Base-by-base conservation (phyloP, 192 early-diverging fungal genomes). In the Lobosporangium transversale region DNA sequence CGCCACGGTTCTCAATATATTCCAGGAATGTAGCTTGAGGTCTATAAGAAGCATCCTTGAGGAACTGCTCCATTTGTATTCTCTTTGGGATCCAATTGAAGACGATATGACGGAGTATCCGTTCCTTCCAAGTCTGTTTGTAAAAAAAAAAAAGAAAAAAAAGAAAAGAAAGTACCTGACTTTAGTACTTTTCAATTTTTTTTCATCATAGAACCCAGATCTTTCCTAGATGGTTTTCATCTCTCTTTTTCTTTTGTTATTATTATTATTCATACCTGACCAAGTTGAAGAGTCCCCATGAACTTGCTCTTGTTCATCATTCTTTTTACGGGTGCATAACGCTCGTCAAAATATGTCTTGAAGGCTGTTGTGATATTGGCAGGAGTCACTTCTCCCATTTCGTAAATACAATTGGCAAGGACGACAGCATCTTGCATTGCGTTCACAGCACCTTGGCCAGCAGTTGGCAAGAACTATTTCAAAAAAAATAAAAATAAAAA, bases 331-430 rank as follows among this genome's bases (percentile, higher is more conserved):
- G 8, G 40, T 10, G 40, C 14, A 18, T 62, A 62, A 21, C 59
- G 45, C 33, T 62, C 40, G 14, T 62, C 32, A 10, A 36, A 27
- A 27, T 50, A 62, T 15, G 32, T 48, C 40, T 49, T 44, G 33
- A 62, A 62, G n/a, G 59, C 59, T 0, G 31, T 20, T 14, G 21
- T n/a, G 32, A 62, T 62, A 26, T 44, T 51, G 3, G 49, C 47
- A 23, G 30, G 48, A 15, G 40, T 51, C 1, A 50, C 20, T 0
- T 21, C 21, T n/a, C 17, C 47, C 47, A 62, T 33, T 2, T 62
- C 59, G 51, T 62, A 45, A 6, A 62, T 50, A 17, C 59, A 62
- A 14, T 62, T 62, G 48, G 59, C 59, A 24, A 62, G 59, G 20
- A 62, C 26, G 5, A 62, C 59, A 2, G 59, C 59, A 21, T 62